Evolutionary conservation across 2,329 filamentous ascomycete genomes (phyloP).

Genomic region (Juglanconis juglandina): DNA sequence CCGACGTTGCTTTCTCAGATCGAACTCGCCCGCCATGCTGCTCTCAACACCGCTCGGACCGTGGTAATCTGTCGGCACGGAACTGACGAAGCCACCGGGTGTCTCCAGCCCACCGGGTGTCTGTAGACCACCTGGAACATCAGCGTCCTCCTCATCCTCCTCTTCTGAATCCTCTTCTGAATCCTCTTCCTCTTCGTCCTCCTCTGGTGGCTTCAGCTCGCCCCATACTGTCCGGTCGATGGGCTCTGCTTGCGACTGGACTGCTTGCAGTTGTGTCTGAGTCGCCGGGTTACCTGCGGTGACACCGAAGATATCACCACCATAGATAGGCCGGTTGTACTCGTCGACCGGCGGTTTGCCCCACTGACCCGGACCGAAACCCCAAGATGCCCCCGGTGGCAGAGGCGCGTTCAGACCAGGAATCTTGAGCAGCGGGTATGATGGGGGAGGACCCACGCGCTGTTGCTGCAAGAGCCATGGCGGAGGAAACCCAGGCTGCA

Average conservation of each 20-base stretch:
- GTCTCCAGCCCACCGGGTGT: slow-evolving; percentile 77
- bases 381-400: slow-evolving; percentile 85
- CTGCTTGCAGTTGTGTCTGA: slow-evolving; percentile 31
- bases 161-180: slow-evolving; percentile 65
- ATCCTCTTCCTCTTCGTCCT: slow-evolving; percentile 67
- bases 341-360: slow-evolving; percentile 95
- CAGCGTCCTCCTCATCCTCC: slow-evolving; percentile 59
- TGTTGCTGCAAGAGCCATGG: slow-evolving; percentile 98
- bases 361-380: slow-evolving; percentile 91
- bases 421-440: slow-evolving; percentile 92
- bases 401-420: slow-evolving; percentile 91
- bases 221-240: slow-evolving; percentile 90
- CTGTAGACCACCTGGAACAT: slow-evolving; percentile 62
- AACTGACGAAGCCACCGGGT: slow-evolving; percentile 74
- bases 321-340: slow-evolving; percentile 84
- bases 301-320: slow-evolving; percentile 91
- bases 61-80: slow-evolving; percentile 75
- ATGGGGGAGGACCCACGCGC: slow-evolving; percentile 86
- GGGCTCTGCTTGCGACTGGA: slow-evolving; percentile 61
- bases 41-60: slow-evolving; percentile 64
- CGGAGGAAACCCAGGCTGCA: slow-evolving; percentile 86
- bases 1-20: slow-evolving; percentile 80
- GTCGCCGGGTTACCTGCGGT: slow-evolving; percentile 36
- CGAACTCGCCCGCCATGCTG: slow-evolving; percentile 80
- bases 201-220: slow-evolving; percentile 77